Evolutionary conservation across 2,329 filamentous ascomycete species (phyloP), one percentile per base, ranked within the genome.

Genomic region (Aspergillus japonicus): DNA sequence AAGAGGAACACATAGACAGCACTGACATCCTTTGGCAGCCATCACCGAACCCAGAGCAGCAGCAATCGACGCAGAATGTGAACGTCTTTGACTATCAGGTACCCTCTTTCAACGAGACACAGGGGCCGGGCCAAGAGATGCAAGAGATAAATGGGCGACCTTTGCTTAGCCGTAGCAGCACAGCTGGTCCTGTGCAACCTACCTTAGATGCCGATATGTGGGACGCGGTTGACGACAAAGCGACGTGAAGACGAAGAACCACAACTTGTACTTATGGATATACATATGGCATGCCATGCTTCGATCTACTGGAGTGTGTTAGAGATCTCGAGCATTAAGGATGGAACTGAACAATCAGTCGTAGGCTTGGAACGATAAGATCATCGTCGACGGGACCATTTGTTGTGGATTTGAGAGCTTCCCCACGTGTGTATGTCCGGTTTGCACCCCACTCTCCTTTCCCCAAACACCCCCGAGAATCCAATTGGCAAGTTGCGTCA

Each of bases 71-170:
- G 31, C 53, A 33, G 47, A 66, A 66, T 24, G 71, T 76, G 50
- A 76, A 77, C 53, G 73, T 76, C 2, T 75, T 75, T 52, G 75
- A 76, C 60, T 77, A 75, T 42, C 70, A 77, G 59, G 71, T 76
- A 10, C 66, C 72, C 14, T 70, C 68, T 7, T 78, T 77, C 55
- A 75, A 75, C 35, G 69, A 73, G 21, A 69, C 72, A 26, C 62
- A 57, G 31, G 64, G 56, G 4, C 58, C 63, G 23, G 67, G 62
- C 11, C 73, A 73, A 55, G 77, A 79, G 64, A 78, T 79, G 77
- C 65, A 75, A 59, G 75, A 80, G 66, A 73, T 66, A 59, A 57
- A 54, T 42, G 65, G 71, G 16, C 58, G 64, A 5, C 63, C 63
- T 24, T 59, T 73, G 24, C 56, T 74, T 24, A 59, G 66, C 47